Base-by-base conservation (phyloP, 2,329 filamentous ascomycete species). In the Nectriaceae sp. region DNA sequence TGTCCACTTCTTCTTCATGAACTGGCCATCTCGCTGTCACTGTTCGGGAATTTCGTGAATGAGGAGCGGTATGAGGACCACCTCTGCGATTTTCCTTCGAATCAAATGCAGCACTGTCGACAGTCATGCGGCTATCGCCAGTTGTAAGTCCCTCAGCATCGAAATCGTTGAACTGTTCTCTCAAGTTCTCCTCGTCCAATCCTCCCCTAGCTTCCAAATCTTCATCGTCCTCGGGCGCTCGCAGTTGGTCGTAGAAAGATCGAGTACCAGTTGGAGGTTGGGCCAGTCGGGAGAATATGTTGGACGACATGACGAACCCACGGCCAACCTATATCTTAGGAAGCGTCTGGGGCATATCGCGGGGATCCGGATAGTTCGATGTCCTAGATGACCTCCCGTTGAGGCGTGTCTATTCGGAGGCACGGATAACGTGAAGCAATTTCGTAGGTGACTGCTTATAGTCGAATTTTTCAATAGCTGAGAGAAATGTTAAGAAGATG, bases 101-200 rank as follows among this genome's bases (percentile, higher is more conserved):
- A 16, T 52, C 52, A 21, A 59, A 61, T 11, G 61, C 56, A 13
- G 62, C 65, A 47, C 71, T 75, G 29, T 69, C 71, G 4, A 75
- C 59, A 2, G 74, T 77, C 24, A 72, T 62, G 20, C 68, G 74
- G 51, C 77, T 82, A 33, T 75, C 76, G 11, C 72, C 73, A 3
- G 73, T 65, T 4, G 63, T 70, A 5, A 80, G 65, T 4, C 66
- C 70, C 29, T 76, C 75, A 1, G 78, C 60, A 44, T 80, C 77
- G 38, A 77, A 72, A 37, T 79, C 74, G 35, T 75, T 71, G 46
- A 82, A 79, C 21, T 75, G 62, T 42, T 80, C 72, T 36, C 72
- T 73, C 5, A 82, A 61, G 52, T 82, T 82, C 57, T 80, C 75
- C 52, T 81, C 76, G 56, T 82, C 78, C 5, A 81, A 61, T 2